Conservation (phyloP, 2,329 filamentous ascomycete genomes). For the Xylaria multiplex region DNA sequence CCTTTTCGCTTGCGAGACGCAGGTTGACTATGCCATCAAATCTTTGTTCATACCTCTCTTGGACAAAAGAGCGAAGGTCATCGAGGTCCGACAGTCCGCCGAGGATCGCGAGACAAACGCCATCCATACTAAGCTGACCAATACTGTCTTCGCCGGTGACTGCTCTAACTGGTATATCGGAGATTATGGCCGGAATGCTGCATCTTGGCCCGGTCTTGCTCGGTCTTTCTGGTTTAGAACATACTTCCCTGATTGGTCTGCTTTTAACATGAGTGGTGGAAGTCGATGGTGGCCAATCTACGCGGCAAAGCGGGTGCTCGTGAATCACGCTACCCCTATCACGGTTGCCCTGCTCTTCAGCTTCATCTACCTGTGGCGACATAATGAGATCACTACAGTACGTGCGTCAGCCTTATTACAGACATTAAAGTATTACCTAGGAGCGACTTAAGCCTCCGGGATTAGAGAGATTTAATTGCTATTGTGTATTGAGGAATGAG, state of each 20-base stretch:
- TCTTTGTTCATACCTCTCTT: constrained; percentile 46
- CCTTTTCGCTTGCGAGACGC: constrained; percentile 43
- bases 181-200: constrained; percentile 51
- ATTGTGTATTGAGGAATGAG: too few relatives aligned
- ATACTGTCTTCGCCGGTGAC: constrained; percentile 51
- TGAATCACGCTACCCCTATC: not conserved
- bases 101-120: constrained; percentile 48
- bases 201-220: constrained; percentile 51
- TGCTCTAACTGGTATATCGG: constrained; percentile 58
- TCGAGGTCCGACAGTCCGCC: constrained; percentile 51
- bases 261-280: constrained; percentile 29
- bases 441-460: too few relatives aligned
- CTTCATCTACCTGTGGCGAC: not conserved
- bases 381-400: too few relatives aligned
- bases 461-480: too few relatives aligned
- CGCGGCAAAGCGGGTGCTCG: not conserved
- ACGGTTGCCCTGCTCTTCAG: not conserved
- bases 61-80: constrained; percentile 45
- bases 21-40: constrained; percentile 47
- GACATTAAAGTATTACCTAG: too few relatives aligned
- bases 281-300: constrained; percentile 1
- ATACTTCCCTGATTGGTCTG: constrained; percentile 40
- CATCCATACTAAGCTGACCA: constrained; percentile 48
- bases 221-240: constrained; percentile 47
- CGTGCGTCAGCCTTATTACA: too few relatives aligned